phyloP scores from a whole-genome alignment of 148 eudicot genomes.

The Fallopia convolvulus region DNA sequence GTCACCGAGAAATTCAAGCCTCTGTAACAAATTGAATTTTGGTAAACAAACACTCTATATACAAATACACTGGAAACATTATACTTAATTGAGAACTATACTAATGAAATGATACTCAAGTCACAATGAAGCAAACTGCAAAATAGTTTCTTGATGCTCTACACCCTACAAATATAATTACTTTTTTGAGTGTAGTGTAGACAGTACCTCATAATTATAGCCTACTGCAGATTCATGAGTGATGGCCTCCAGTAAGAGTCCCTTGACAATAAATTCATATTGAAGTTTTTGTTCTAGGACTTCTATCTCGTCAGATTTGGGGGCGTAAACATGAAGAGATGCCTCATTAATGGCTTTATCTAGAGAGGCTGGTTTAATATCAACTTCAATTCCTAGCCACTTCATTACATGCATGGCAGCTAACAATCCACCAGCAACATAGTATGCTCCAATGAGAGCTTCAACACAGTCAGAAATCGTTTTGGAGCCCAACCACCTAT shows the following conservation, averaged over 20 bases:
- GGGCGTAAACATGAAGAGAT: conserved; percentile 39
- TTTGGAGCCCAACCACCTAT: conserved; percentile 88
- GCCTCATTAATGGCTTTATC: conserved; percentile 55
- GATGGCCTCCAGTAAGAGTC: conserved; percentile 80
- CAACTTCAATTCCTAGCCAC: conserved; percentile 75
- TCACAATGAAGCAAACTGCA: not conserved
- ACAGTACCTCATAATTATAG: conserved; percentile 52
- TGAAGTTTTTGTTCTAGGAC: conserved; percentile 61
- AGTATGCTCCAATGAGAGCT: conserved; percentile 93
- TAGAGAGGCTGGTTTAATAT: conserved; percentile 42
- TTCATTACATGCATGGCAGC: conserved; percentile 78
- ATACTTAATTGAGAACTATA: not conserved
- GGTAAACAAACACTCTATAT: not conserved
- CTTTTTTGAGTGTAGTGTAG: not conserved
- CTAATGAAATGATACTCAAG: not conserved
- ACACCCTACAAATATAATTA: not conserved
- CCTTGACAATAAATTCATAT: conserved; percentile 59
- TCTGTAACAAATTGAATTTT: conserved; percentile 26
- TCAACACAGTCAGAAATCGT: conserved; percentile 88
- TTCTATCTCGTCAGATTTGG: conserved; percentile 44
- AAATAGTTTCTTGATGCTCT: not conserved
- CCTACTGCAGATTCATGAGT: conserved; percentile 53
- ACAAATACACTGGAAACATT: not conserved
- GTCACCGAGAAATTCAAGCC: conserved; percentile 96
- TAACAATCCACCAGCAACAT: conserved; percentile 77